phyloP scores from a whole-genome alignment of 768 basidiomycete genomes.

The Boletus tylopilopsis region DNA sequence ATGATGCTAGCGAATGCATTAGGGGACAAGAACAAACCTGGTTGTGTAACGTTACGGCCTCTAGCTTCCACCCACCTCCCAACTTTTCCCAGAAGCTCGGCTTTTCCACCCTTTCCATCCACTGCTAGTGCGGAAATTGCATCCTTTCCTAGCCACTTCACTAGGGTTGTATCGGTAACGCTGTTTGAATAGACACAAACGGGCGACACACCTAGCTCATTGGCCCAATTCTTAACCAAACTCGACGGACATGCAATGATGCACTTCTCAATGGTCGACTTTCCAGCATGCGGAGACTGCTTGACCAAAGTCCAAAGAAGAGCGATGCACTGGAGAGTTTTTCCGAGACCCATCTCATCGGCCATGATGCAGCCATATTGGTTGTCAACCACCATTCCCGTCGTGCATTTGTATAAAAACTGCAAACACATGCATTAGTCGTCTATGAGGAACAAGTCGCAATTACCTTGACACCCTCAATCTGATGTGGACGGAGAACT shows the following conservation, averaged over 20 bases:
- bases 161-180: conserved; percentile 36
- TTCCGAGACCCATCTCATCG: conserved; percentile 98
- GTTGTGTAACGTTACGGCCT: conserved; percentile 87
- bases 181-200: background rate
- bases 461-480: conserved; percentile 93
- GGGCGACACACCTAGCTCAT: conserved; percentile 76
- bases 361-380: conserved; percentile 99
- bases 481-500: conserved; percentile 93
- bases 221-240: conserved; percentile 98
- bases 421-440: conserved; percentile 31
- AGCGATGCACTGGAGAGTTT: conserved; percentile 95
- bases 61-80: conserved; percentile 85
- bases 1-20: background rate
- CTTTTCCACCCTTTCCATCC: conserved; percentile 89
- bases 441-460: background rate
- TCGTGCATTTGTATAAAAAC: conserved; percentile 95
- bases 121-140: conserved; percentile 80
- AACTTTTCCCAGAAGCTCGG: conserved; percentile 73
- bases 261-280: conserved; percentile 90
- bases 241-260: conserved; percentile 97
- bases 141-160: conserved; percentile 92
- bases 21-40: conserved; percentile 49
- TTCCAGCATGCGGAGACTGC: conserved; percentile 87
- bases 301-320: conserved; percentile 94
- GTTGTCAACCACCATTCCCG: conserved; percentile 87